phyloP scores from a whole-genome alignment of 306 rosid genomes.

The Corylus avellana region DNA sequence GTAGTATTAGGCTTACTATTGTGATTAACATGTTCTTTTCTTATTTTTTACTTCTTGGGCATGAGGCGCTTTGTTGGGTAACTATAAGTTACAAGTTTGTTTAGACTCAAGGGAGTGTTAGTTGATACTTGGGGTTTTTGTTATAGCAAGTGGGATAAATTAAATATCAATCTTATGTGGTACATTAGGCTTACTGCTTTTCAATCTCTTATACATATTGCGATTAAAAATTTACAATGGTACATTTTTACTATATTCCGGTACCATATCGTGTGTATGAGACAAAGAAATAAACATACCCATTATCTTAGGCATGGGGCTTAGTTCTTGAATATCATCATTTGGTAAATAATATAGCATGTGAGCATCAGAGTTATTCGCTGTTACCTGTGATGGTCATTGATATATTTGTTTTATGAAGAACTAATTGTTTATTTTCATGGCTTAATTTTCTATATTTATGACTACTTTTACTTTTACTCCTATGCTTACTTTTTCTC shows the following conservation, averaged over 20 bases:
- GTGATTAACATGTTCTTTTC: background rate
- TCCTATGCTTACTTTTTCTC: background rate
- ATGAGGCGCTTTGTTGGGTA: background rate
- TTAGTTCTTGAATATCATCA: background rate
- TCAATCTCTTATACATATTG: too few relatives aligned
- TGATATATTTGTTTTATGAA: background rate
- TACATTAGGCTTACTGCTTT: background rate
- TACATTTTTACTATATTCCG: too few relatives aligned
- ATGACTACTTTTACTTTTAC: background rate
- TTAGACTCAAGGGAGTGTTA: background rate
- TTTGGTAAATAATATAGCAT: background rate
- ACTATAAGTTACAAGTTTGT: slow-evolving; percentile 16
- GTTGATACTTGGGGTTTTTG: background rate
- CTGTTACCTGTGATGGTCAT: background rate
- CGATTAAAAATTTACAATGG: too few relatives aligned
- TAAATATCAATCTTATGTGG: background rate
- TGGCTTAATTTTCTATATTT: background rate
- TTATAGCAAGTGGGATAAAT: background rate
- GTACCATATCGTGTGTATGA: too few relatives aligned
- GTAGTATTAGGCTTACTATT: background rate
- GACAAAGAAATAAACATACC: too few relatives aligned
- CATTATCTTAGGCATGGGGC: background rate
- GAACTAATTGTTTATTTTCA: background rate
- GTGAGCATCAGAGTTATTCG: background rate
- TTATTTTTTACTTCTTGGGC: background rate